phyloP scores from a whole-genome alignment of 306 rosid species.

The Amphicarpaea edgeworthii region DNA sequence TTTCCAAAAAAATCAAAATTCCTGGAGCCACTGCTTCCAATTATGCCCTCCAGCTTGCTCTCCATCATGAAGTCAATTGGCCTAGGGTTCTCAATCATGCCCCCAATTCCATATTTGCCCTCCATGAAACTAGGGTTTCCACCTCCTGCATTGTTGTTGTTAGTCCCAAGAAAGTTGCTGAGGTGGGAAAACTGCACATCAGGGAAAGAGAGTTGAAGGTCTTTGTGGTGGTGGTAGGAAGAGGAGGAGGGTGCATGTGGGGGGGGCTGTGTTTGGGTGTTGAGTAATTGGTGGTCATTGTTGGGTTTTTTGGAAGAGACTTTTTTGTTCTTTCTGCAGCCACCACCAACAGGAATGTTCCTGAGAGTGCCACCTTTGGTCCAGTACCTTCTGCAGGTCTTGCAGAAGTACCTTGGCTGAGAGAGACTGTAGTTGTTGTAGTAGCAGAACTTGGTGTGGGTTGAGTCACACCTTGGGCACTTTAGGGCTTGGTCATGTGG shows the following conservation, averaged over 20 bases:
- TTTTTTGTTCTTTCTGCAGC: slow-evolving; percentile 94
- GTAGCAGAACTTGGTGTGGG: slow-evolving; percentile 98
- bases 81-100: slow-evolving; percentile 61
- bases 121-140: slow-evolving; percentile 65
- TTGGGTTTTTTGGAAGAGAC: slow-evolving; percentile 69
- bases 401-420: slow-evolving; percentile 98
- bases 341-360: slow-evolving; percentile 97
- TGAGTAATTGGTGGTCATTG: slow-evolving; percentile 44
- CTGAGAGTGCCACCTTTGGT: slow-evolving; percentile 96
- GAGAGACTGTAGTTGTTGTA: slow-evolving; percentile 99
- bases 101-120: slow-evolving; percentile 43
- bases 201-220: slow-evolving; percentile 81
- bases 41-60: slow-evolving; percentile 66
- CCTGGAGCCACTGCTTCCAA: slow-evolving; percentile 51
- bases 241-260: slow-evolving; percentile 48
- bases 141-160: slow-evolving; percentile 43
- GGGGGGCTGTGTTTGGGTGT: slow-evolving; percentile 35
- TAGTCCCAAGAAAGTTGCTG: slow-evolving; percentile 58
- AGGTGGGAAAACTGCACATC: slow-evolving; percentile 77
- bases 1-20: slow-evolving; percentile 69
- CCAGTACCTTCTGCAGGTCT: slow-evolving; percentile 96
- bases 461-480: slow-evolving; percentile 96
- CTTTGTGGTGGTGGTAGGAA: slow-evolving; percentile 62
- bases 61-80: slow-evolving; percentile 96
- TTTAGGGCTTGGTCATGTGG: slow-evolving; percentile 85